Evolutionary conservation across 2,329 filamentous ascomycete species (phyloP).

Genomic region (Graphium sp.): DNA sequence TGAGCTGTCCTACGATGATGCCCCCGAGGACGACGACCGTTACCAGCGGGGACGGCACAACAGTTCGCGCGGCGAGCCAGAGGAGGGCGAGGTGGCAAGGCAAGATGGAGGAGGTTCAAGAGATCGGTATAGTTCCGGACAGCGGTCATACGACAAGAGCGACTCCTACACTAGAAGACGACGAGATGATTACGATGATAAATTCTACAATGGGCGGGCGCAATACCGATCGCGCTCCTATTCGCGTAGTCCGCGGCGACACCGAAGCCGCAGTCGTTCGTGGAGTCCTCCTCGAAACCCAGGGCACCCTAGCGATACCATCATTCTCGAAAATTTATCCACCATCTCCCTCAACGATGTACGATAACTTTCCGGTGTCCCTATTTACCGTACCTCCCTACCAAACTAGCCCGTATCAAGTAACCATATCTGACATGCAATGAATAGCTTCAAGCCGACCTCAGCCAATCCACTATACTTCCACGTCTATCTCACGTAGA

Average conservation of each 20-base stretch:
- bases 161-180: too few species aligned
- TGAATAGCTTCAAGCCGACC: neutral
- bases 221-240: constrained; percentile 2
- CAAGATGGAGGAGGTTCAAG: constrained; percentile 5
- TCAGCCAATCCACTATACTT: neutral
- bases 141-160: too few species aligned
- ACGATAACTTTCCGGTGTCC: constrained; percentile 12
- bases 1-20: constrained; percentile 16
- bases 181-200: constrained; percentile 2
- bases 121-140: constrained; percentile 7
- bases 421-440: too few species aligned
- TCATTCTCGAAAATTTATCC: constrained; percentile 38
- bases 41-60: constrained; percentile 6
- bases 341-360: constrained; percentile 32
- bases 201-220: neutral
- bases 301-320: constrained; percentile 27
- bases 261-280: constrained; percentile 15
- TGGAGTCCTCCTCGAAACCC: constrained; percentile 18
- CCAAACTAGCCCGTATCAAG: too few species aligned
- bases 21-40: constrained; percentile 6
- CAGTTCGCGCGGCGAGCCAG: constrained; percentile 6
- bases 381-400: too few species aligned
- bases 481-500: constrained; percentile 11
- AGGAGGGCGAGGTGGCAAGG: constrained; percentile 6
- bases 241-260: constrained; percentile 6